These are phyloP conservation scores for Neocallimastix lanati DNA, from an alignment of 192 early-diverging fungal species.

Conservation along the genomic window DNA sequence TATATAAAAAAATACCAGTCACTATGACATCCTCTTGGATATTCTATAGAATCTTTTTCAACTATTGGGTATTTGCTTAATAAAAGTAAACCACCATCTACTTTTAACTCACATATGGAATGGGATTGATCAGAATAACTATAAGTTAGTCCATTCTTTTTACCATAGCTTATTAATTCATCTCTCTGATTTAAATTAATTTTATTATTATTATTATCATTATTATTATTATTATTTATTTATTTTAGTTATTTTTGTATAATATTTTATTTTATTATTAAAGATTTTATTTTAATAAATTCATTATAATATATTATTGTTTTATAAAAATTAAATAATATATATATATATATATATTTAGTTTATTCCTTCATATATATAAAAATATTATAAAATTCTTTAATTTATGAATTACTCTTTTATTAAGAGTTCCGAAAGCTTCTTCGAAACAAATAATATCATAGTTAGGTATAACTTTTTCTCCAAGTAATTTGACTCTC, in stretches of 20 bases:
- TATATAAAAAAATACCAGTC: no score
- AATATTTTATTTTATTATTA: no score
- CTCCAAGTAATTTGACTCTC: neutral
- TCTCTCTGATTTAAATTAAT: neutral
- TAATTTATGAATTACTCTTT: neutral
- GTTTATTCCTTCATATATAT: no score
- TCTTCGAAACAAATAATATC: neutral
- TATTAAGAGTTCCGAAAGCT: neutral
- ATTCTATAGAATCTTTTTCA: neutral
- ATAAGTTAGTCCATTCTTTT: neutral
- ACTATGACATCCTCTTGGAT: neutral
- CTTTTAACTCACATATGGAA: neutral
- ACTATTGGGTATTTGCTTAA: neutral
- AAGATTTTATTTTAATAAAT: no score
- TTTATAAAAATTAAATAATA: no score
- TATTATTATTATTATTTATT: no score
- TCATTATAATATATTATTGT: no score
- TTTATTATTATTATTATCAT: no score
- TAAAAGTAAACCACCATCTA: neutral
- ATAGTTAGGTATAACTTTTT: neutral
- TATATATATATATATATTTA: no score
- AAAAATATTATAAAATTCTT: no score
- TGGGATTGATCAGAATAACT: neutral
- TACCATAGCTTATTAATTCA: neutral
- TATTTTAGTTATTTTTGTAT: no score